Conservation (phyloP, 805 yeast species). For the Saturnispora serradocipensis region DNA sequence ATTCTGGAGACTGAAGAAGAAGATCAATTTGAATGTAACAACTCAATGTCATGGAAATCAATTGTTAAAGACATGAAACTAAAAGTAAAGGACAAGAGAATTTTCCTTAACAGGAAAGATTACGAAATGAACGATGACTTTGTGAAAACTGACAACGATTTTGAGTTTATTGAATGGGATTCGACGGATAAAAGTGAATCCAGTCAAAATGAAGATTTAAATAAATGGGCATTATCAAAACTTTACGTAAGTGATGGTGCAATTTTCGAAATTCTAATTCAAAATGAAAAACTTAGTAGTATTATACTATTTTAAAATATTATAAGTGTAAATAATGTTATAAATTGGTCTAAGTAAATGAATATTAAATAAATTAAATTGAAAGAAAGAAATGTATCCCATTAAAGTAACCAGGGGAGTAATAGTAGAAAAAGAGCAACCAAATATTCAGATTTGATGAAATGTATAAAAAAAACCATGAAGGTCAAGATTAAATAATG, state of each 20-base stretch:
- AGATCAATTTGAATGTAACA: neutral
- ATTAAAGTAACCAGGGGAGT: neutral
- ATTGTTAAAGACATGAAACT: neutral
- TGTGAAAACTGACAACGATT: constrained; percentile 12
- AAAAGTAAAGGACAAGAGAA: constrained; percentile 11
- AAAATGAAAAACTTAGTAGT: constrained; percentile 22
- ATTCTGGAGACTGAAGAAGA: neutral
- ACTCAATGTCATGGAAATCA: constrained; percentile 1
- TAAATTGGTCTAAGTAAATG: neutral
- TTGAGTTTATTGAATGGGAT: constrained; percentile 25
- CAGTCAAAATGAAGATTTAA: constrained; percentile 15
- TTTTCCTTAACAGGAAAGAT: constrained; percentile 27
- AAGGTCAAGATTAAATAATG: neutral
- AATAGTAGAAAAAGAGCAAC: neutral
- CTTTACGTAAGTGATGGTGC: constrained; percentile 20
- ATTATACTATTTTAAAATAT: constrained; percentile 18
- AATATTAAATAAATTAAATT: neutral
- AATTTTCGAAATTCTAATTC: constrained; percentile 26
- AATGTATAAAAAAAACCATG: neutral
- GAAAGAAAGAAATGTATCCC: neutral
- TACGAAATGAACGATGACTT: constrained; percentile 23
- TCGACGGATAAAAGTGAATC: constrained; percentile 13
- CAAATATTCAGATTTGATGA: neutral
- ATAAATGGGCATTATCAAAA: constrained; percentile 29
- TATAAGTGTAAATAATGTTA: neutral